Evolutionary conservation across 2,329 filamentous ascomycete species (phyloP).

Genomic region (Rachicladosporium sp.): DNA sequence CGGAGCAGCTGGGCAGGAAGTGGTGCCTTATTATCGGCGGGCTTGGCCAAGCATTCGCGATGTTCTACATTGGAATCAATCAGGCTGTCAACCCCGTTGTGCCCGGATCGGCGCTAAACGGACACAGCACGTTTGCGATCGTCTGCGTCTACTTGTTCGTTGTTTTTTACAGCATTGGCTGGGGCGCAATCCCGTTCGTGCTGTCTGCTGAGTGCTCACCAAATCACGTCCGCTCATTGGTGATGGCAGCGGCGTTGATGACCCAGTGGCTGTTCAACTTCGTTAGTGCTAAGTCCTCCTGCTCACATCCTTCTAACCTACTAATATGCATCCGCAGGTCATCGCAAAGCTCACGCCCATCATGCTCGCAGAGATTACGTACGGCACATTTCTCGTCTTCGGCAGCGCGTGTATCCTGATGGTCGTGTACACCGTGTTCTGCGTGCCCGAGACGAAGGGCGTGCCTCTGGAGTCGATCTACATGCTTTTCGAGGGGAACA

Average conservation of each 20-base stretch:
- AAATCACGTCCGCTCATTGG: slow-evolving; percentile 26
- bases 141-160: slow-evolving; percentile 40
- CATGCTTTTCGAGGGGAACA: slow-evolving; percentile 30
- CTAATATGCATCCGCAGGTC: not conserved
- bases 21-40: slow-evolving; percentile 32
- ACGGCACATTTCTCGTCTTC: slow-evolving; percentile 30
- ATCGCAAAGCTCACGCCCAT: slow-evolving; percentile 25
- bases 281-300: slow-evolving; percentile 8
- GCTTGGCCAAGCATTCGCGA: slow-evolving; percentile 31
- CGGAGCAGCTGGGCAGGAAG: slow-evolving; percentile 34
- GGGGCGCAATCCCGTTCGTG: slow-evolving; percentile 35
- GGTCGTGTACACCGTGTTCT: slow-evolving; percentile 30
- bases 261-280: slow-evolving; percentile 35
- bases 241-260: slow-evolving; percentile 33
- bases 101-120: slow-evolving; percentile 25
- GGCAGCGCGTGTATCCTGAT: slow-evolving; percentile 30
- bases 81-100: slow-evolving; percentile 38
- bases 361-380: slow-evolving; percentile 31
- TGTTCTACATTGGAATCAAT: slow-evolving; percentile 29
- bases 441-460: slow-evolving; percentile 32
- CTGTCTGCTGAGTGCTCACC: slow-evolving; percentile 27
- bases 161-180: slow-evolving; percentile 35
- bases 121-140: slow-evolving; percentile 43
- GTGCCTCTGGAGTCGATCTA: slow-evolving; percentile 32
- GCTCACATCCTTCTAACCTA: no score